Conservation (phyloP, 345 rosid species). For the Hibiscus mutabilis region DNA sequence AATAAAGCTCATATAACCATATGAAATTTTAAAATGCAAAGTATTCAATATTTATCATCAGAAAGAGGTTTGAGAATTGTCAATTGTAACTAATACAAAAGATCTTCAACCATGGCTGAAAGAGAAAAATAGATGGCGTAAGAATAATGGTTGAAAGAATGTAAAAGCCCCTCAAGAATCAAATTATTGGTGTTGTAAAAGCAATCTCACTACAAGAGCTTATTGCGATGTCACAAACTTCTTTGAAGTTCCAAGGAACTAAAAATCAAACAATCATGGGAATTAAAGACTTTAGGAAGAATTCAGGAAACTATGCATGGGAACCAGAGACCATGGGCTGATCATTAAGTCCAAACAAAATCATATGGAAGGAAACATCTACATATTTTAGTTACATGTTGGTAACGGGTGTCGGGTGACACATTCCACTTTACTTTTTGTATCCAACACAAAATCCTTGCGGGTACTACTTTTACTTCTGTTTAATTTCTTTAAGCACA, state of each 20-base stretch:
- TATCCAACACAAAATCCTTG: background rate
- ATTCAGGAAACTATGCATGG: background rate
- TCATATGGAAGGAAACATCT: background rate
- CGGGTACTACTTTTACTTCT: background rate
- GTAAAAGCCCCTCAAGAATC: background rate
- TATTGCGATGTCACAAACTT: background rate
- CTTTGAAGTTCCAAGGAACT: background rate
- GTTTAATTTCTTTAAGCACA: background rate
- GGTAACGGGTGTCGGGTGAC: background rate
- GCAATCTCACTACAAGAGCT: background rate
- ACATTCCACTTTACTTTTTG: background rate
- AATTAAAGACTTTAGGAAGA: background rate
- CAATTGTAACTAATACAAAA: background rate
- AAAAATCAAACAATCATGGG: background rate
- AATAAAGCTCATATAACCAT: background rate
- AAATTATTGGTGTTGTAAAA: background rate
- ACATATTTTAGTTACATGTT: background rate
- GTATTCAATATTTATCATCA: background rate
- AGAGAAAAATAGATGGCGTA: background rate
- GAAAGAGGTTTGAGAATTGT: conserved; percentile 1
- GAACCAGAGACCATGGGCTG: background rate
- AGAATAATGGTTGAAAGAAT: background rate
- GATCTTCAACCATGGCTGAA: background rate
- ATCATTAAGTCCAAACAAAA: background rate
- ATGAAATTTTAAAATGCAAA: background rate